Evolutionary conservation across 116 monocot genomes (phyloP), one percentile per base, ranked within the genome.

Genomic region (Cymodocea nodosa): DNA sequence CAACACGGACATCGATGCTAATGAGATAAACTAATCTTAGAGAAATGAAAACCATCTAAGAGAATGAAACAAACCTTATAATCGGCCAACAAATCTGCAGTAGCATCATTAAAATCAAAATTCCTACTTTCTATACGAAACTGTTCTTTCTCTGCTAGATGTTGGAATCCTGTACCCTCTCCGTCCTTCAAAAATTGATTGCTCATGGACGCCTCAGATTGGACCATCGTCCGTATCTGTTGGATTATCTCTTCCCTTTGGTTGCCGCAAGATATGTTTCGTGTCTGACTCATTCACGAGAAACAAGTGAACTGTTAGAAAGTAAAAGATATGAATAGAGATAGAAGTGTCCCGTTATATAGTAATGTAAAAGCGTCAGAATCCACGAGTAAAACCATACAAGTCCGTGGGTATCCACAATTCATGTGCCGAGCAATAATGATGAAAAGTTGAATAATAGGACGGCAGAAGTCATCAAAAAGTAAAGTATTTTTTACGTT

Each of bases 241-340:
- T 68, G 62, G 6, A 76, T 40, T 70, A 89, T 84, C 70, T 89
- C 89, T 59, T 86, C 81, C 51, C 69, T 82, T 6, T 80, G 71
- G 62, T 78, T 82, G 48, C 86, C 86, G 68, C 81, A 85, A 19
- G 75, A 37, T 59, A 70, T 37, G 37, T 74, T 80, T 50, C 70
- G 76, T 10, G 76, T 63, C 93, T 89, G 76, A 63, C 61, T 44
- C 11, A 44, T 44, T 10, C 44, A 44, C 1, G 8, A 10, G 44
- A 44, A 10, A 44, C 5, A 44, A 44, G 9, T 44, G 7, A 44
- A 44, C 30, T 30, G 30, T 44, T 44, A 44, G 44, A 44, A 44
- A 8, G 8, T 3, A 30, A 30, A 30, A 30, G 30, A 30, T 30
- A 3, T 30, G 44, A 44, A 44, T 16, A 58, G 75, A 56, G 6